Evolutionary conservation across 1,284 basidiomycete genomes (phyloP).

Genomic region (Moesziomyces aphidis): DNA sequence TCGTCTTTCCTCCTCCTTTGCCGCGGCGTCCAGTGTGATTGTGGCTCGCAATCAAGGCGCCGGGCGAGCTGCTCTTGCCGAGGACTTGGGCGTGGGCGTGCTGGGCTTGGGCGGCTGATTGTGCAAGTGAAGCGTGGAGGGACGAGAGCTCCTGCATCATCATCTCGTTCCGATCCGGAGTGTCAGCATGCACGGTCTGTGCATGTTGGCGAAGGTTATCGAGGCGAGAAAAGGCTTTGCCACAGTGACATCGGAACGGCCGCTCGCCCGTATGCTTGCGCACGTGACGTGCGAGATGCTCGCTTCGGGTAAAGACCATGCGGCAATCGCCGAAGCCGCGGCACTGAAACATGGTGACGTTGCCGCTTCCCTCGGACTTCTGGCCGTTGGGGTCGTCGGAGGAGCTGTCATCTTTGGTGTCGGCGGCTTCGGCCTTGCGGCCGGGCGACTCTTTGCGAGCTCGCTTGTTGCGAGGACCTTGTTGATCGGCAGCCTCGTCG

Average conservation of each 20-base stretch:
- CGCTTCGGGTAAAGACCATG: slow-evolving; percentile 94
- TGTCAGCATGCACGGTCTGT: slow-evolving; percentile 93
- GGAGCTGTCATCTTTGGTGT: slow-evolving; percentile 5
- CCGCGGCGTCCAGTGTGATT: slow-evolving; percentile 42
- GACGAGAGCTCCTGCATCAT: slow-evolving; percentile 91
- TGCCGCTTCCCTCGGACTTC: slow-evolving; percentile 46
- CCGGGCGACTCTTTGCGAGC: slow-evolving; percentile 25
- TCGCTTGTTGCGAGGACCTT: slow-evolving; percentile 15
- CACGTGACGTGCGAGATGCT: slow-evolving; percentile 94
- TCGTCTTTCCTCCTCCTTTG: slow-evolving; percentile 34
- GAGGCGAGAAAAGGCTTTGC: slow-evolving; percentile 92
- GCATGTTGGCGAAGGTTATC: slow-evolving; percentile 97
- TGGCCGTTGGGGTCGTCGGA: slow-evolving; percentile 14
- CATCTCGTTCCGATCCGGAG: slow-evolving; percentile 82
- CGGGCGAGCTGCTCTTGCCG: slow-evolving; percentile 51
- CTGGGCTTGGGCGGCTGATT: slow-evolving; percentile 62
- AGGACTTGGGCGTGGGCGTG: slow-evolving; percentile 58
- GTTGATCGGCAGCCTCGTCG: slow-evolving; percentile 7
- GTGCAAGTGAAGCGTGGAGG: slow-evolving; percentile 81
- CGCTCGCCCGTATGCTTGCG: slow-evolving; percentile 96
- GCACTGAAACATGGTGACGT: slow-evolving; percentile 93
- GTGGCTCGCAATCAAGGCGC: slow-evolving; percentile 39
- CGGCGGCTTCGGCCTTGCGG: slow-evolving; percentile 3
- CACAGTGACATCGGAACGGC: slow-evolving; percentile 91
- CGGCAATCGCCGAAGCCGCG: slow-evolving; percentile 92